phyloP scores from a whole-genome alignment of 108 stramenopile species.

The Cafeteria roenbergensis region DNA sequence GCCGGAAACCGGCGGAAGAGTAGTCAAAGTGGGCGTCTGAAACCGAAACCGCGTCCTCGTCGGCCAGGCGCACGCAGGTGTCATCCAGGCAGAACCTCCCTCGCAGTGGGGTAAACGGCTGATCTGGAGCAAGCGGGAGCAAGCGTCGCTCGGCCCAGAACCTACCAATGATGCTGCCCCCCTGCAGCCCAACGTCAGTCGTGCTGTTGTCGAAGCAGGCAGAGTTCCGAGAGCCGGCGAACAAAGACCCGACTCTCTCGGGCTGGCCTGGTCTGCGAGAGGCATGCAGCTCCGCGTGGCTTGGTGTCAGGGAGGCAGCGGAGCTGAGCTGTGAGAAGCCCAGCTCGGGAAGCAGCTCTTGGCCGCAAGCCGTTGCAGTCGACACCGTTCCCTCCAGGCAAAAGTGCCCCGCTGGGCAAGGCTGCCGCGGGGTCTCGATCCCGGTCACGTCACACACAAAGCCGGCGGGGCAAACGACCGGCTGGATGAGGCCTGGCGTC shows the following conservation, averaged over 20 bases:
- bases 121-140: conserved; percentile 26
- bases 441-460: conserved; percentile 52
- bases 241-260: conserved; percentile 9
- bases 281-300: conserved; percentile 31
- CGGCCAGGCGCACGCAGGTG: conserved; percentile 49
- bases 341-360: too few relatives aligned
- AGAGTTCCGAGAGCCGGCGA: conserved; percentile 33
- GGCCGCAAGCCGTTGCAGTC: conserved; percentile 43
- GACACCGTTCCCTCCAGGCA: conserved; percentile 48
- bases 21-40: conserved; percentile 53
- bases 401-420: conserved; percentile 53
- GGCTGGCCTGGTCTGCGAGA: conserved; percentile 23
- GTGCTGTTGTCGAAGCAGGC: conserved; percentile 64
- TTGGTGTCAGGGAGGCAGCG: conserved; percentile 30
- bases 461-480: conserved; percentile 47
- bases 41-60: conserved; percentile 42
- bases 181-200: conserved; percentile 44
- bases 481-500: conserved; percentile 39
- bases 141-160: conserved; percentile 49
- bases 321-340: conserved; percentile 21
- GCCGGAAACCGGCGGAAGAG: conserved; percentile 20
- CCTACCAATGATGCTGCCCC: conserved; percentile 16
- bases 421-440: conserved; percentile 36
- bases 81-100: conserved; percentile 50
- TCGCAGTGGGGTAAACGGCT: conserved; percentile 35